Evolutionary conservation across 176 grass and related monocot species (phyloP).

Genomic region (Oryza longistaminata): DNA sequence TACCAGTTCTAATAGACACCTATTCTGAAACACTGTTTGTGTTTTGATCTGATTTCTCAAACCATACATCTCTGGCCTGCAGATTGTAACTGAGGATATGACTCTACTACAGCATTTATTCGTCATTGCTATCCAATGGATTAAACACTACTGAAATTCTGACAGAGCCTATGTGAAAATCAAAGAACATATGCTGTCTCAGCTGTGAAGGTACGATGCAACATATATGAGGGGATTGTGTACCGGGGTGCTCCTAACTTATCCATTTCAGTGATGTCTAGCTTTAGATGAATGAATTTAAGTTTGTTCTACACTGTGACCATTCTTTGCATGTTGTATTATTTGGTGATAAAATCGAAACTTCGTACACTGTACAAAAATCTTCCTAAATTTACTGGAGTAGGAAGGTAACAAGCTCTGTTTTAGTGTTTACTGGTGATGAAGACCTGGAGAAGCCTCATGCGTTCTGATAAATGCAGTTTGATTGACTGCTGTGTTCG

Average conservation of each 20-base stretch:
- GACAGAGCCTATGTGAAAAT: neutral
- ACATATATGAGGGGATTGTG: constrained; percentile 19
- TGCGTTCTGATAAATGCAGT: neutral
- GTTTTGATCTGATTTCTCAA: constrained; percentile 19
- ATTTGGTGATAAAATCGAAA: constrained; percentile 11
- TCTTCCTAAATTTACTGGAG: constrained; percentile 22
- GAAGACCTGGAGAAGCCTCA: neutral
- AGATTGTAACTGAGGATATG: constrained; percentile 32
- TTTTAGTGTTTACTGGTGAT: constrained; percentile 22
- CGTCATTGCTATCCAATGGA: constrained; percentile 26
- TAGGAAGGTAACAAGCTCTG: constrained; percentile 1
- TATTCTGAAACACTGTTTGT: neutral
- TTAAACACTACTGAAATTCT: constrained; percentile 11
- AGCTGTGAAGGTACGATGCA: constrained; percentile 15
- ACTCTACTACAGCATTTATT: neutral
- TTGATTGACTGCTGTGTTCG: neutral
- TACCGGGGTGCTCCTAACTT: constrained; percentile 22
- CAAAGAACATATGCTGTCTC: constrained; percentile 5
- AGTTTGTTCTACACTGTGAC: neutral
- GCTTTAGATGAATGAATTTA: constrained; percentile 26
- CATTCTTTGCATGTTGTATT: constrained; percentile 27
- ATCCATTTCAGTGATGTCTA: constrained; percentile 18
- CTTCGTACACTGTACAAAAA: constrained; percentile 17
- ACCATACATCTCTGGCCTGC: constrained; percentile 13
- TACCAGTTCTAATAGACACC: neutral